A percentile compares a stretch with the other conserved stretches of the same genome.
phyloP scores from a whole-genome alignment of 2,329 filamentous ascomycete genomes.

The Xylariaceae sp. region DNA sequence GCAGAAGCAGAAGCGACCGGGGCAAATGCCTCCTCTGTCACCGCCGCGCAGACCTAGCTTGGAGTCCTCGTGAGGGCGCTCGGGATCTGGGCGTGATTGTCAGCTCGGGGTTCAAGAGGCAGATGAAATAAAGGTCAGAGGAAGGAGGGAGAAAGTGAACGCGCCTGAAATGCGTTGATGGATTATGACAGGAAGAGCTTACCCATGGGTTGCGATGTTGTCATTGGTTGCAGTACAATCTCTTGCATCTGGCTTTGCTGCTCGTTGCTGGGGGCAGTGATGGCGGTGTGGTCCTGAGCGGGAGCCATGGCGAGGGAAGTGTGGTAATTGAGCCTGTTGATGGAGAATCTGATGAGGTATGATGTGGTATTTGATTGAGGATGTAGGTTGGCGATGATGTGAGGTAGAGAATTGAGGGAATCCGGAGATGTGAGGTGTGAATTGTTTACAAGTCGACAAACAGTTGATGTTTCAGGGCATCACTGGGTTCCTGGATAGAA shows the following conservation, averaged over 20 bases:
- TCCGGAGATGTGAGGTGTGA: too few species aligned
- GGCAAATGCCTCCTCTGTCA: constrained; percentile 21
- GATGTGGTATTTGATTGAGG: too few species aligned
- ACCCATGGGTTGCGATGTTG: constrained; percentile 15
- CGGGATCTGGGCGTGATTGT: constrained; percentile 15
- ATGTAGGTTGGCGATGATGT: too few species aligned
- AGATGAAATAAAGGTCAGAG: too few species aligned
- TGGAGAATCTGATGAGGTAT: too few species aligned
- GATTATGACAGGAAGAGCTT: not conserved
- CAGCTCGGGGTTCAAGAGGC: constrained; percentile 3
- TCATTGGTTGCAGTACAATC: constrained; percentile 14
- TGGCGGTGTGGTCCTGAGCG: constrained; percentile 4
- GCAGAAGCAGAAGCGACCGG: constrained; percentile 28
- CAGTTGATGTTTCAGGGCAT: too few species aligned
- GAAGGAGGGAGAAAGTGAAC: not conserved
- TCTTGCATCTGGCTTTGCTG: constrained; percentile 14
- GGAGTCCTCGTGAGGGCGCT: constrained; percentile 14
- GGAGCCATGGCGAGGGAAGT: too few species aligned
- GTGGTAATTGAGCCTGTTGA: too few species aligned
- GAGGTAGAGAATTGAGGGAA: too few species aligned
- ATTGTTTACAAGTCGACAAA: too few species aligned
- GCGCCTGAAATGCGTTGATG: not conserved
- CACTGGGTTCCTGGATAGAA: too few species aligned
- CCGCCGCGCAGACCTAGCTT: constrained; percentile 23
- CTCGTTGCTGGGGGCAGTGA: constrained; percentile 3